Conservation (phyloP, 805 yeast genomes). For the Kockiozyma suomiensis region DNA sequence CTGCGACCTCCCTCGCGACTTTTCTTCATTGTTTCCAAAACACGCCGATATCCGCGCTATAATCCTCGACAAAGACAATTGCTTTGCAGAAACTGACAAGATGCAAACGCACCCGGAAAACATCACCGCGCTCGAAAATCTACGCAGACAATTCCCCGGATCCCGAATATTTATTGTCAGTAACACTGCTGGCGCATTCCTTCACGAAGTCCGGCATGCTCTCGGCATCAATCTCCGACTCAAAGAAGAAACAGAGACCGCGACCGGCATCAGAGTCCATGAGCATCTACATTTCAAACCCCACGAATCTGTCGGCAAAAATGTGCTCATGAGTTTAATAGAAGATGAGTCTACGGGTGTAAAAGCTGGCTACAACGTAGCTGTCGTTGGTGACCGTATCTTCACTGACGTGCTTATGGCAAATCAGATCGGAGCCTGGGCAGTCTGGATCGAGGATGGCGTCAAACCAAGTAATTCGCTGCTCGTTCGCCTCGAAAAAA, state of each 20-base stretch:
- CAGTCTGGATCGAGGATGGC: constrained; percentile 83
- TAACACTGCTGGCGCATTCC: constrained; percentile 77
- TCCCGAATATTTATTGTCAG: constrained; percentile 75
- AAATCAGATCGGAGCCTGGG: constrained; percentile 84
- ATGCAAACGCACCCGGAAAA: constrained; percentile 81
- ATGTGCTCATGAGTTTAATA: constrained; percentile 63
- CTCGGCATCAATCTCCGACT: constrained; percentile 8
- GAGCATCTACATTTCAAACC: constrained; percentile 40
- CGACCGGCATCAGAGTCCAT: constrained; percentile 41
- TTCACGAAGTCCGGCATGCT: constrained; percentile 7
- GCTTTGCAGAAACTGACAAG: constrained; percentile 83
- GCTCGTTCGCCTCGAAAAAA: constrained; percentile 4
- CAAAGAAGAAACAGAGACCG: constrained; percentile 19
- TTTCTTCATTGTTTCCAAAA: constrained; percentile 9
- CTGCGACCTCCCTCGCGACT: constrained; percentile 31
- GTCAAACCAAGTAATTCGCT: constrained; percentile 48
- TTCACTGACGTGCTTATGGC: constrained; percentile 95
- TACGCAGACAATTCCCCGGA: constrained; percentile 55
- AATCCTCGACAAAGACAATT: constrained; percentile 89
- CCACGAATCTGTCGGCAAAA: constrained; percentile 51
- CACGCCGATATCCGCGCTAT: constrained; percentile 34
- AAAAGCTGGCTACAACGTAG: constrained; percentile 62
- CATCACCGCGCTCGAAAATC: not conserved
- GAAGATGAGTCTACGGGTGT: constrained; percentile 48
- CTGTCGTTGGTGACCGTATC: constrained; percentile 86